Evolutionary conservation across 352 stramenopile species (phyloP), one percentile per base, ranked within the genome.

Genomic region (Phytophthora parvispora): DNA sequence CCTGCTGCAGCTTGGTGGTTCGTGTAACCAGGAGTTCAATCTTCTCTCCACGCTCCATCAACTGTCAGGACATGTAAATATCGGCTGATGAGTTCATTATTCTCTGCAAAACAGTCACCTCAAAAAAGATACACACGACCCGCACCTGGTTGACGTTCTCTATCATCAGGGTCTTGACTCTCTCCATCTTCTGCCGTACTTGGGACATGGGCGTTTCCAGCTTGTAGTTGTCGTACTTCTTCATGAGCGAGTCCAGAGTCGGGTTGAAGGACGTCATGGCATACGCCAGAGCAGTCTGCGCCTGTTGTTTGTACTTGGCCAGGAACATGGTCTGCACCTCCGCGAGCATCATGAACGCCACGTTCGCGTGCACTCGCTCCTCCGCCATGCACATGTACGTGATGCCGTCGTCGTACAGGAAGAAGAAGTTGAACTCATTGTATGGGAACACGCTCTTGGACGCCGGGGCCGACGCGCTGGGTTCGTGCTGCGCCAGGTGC

Each of bases 11-110:
- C 59, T 97, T 91, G 69, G 99, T 95, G 1, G 89, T 95, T 16
- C 87, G 84, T 60, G 84, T 86, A 24, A 96, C 87, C 7, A 95
- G 60, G 25, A 94, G 49, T 75, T 99, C 97, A 68, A 99, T 99
- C 77, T 99, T 99, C 75, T 99, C 98, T 31, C 98, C 98, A 47
- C 98, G 83, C 67, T 99, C 97, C 78, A 99, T 93, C 24, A 99
- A 90, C 78, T 74, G 13, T 6, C 34, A 74, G 20, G 6, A 45
- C 20, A 42, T 27, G 34, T 47, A 20, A 40, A 29, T 13, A 40
- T 5, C 4, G 36, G 36, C 8, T 20, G 18, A 15, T 22, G 20
- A n/a, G 12, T 18, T 22, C n/a, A 43, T 63, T 45, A 72, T 15
- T 8, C 47, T 27, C n/a, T n/a, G n/a, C n/a, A n/a, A n/a, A n/a